Base-by-base conservation (phyloP, 2,329 filamentous ascomycete species). In the Xylariaceae sp. region DNA sequence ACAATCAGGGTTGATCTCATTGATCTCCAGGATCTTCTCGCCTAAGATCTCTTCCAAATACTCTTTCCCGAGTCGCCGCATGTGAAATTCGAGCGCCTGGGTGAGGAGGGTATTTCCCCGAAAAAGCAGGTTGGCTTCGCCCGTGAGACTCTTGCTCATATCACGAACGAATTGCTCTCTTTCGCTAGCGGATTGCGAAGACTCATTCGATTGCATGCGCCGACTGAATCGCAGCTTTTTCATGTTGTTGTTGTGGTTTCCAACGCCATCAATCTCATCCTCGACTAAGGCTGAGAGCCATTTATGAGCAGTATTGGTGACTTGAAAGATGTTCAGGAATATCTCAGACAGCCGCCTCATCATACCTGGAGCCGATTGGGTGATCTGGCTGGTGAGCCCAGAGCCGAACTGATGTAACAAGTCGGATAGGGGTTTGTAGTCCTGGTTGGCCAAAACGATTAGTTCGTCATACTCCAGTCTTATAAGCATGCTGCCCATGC, bases 211-310 rank as follows among this genome's bases (percentile, higher is more conserved):
- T 47, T 82, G 85, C 32, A 89, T 70, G 17, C 88, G 80, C 54
- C 78, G 80, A 66, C 80, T 87, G 68, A 88, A 90, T 3, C 87
- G 78, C 75, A 84, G 65, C 77, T 87, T 76, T 75, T 85, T 89
- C 55, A 86, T 80, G 1, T 86, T 82, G 12, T 84, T 83, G 59
- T 96, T 90, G 22, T 27, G 22, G 63, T 86, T 95, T 48, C 90
- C 83, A 15, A 94, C 85, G 0, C 92, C 92, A 62, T 97, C 94
- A 49, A 99, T 97, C 68, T 99, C 94, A 64, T 97, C 92, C 68
- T 99, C 94, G 0, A 96, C 89, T 38, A 99, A 75, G 2, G 89
- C 85, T 76, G 90, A 94, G 18, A 99, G 78, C 94, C 94, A 99
- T 51, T 96, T 90, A 39, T 80, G 80, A 2, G 89, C 87, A 35